Base-by-base conservation (phyloP, 2,329 filamentous ascomycete genomes). In the Parastagonospora avenae region DNA sequence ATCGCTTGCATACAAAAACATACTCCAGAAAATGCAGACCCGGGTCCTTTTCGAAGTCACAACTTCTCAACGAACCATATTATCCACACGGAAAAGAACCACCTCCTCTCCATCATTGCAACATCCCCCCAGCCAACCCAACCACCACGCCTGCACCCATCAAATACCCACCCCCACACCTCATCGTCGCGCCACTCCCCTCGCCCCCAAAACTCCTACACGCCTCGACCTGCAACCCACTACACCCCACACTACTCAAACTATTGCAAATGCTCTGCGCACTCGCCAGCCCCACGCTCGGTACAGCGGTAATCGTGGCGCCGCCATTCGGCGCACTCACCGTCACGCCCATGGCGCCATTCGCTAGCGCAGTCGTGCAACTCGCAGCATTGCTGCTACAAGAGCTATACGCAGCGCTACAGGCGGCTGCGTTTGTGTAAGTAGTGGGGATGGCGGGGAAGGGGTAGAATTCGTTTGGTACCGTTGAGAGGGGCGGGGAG, bases 371-470 rank as follows among this genome's bases (percentile, higher is more conserved):
- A 58, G 63, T 54, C 53, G 70, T 73, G 49, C 71, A 74, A 56
- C 66, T 67, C 53, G 68, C 64, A 68, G 68, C 70, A 70, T 82
- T 76, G 35, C 70, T 74, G 62, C 81, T 76, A 52, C 82, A 84
- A 48, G 73, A 72, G 30, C 78, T 79, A 70, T 82, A 84, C 67
- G 81, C 81, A 41, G 78, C 78, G 27, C 80, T 79, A 68, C 82
- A 85, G 33, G 76, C 74, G 44, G 73, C 76, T 53, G 79, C 76
- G 51, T 82, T 78, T 28, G 72, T 66, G 64, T 83, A 83, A 50
- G 77, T 77, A 2, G 82, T 84, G 12, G 82, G 78, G 44, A 84
- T 79, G 59, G 75, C 76, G 44, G 80, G 66, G 55, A 82, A 83
- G 14, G 81, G 80, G 55, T 78, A 84, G 53, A 72, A 77, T 10